phyloP scores from a whole-genome alignment of 2,329 filamentous ascomycete species.

The Sclerotinia subarctica region DNA sequence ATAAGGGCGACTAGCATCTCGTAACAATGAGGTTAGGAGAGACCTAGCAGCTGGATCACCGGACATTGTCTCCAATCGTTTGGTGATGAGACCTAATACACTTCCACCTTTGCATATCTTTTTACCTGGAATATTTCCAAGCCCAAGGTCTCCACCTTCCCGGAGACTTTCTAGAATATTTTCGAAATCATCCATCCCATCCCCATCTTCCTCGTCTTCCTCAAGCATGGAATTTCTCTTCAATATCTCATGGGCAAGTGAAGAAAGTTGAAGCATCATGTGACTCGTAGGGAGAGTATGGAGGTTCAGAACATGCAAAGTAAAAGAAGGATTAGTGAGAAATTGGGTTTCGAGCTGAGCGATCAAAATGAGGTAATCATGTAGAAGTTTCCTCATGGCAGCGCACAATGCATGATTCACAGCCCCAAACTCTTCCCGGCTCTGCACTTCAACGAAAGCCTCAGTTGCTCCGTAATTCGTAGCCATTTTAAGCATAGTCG shows the following conservation, averaged over 20 bases:
- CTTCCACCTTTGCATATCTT: constrained; percentile 97
- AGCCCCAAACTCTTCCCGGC: constrained; percentile 84
- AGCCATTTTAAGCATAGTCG: constrained; percentile 88
- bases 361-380: constrained; percentile 90
- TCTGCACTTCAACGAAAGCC: constrained; percentile 91
- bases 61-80: constrained; percentile 81
- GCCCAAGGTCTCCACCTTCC: constrained; percentile 78
- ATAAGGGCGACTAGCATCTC: constrained; percentile 88
- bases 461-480: constrained; percentile 90
- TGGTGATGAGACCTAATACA: constrained; percentile 83
- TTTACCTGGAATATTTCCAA: constrained; percentile 76
- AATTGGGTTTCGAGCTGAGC: constrained; percentile 93
- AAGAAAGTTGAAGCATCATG: constrained; percentile 87
- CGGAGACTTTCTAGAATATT: constrained; percentile 87
- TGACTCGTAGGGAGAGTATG: constrained; percentile 88
- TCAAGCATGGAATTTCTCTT: constrained; percentile 86
- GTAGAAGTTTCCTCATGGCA: constrained; percentile 84
- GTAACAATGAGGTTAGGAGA: constrained; percentile 75
- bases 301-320: constrained; percentile 86
- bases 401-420: constrained; percentile 96
- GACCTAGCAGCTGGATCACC: constrained; percentile 86
- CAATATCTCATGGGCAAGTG: constrained; percentile 79
- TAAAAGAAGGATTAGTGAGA: constrained; percentile 83
- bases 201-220: constrained; percentile 65
- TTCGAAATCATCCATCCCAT: constrained; percentile 73